Evolutionary conservation across 148 eudicot genomes (phyloP).

Genomic region (Agrostemma githago): DNA sequence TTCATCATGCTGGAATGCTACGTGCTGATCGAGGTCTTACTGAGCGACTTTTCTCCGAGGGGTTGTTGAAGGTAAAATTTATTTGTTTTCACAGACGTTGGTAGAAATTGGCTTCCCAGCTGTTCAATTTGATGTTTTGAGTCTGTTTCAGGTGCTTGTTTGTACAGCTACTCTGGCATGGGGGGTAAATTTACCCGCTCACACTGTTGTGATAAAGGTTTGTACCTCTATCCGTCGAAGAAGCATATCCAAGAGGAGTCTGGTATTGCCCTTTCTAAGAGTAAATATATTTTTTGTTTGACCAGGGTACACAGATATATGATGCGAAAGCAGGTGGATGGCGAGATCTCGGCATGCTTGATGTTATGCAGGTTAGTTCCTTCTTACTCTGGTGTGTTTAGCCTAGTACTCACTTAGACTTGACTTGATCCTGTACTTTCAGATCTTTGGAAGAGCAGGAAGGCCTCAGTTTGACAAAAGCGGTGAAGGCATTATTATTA

Average conservation of each 20-base stretch:
- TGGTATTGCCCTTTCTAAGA: background rate
- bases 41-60: constrained; percentile 89
- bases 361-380: constrained; percentile 88
- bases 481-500: constrained; percentile 98
- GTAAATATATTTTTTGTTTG: constrained; percentile 17
- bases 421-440: constrained; percentile 12
- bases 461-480: constrained; percentile 99
- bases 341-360: constrained; percentile 99
- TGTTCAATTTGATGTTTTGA: constrained; percentile 12
- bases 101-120: background rate
- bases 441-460: constrained; percentile 99
- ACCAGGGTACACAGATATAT: constrained; percentile 94
- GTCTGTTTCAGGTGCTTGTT: constrained; percentile 66
- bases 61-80: constrained; percentile 58
- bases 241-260: background rate
- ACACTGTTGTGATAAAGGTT: constrained; percentile 99
- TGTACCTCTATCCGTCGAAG: constrained; percentile 2
- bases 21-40: constrained; percentile 94
- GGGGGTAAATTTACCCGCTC: constrained; percentile 99
- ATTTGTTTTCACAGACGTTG: background rate
- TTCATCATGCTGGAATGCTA: constrained; percentile 99
- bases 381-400: constrained; percentile 5
- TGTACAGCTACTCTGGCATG: constrained; percentile 99
- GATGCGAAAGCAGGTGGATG: constrained; percentile 99
- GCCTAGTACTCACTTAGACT: background rate